Conservation (phyloP, 164 flowering plant genomes). For the Vitis riparia region DNA sequence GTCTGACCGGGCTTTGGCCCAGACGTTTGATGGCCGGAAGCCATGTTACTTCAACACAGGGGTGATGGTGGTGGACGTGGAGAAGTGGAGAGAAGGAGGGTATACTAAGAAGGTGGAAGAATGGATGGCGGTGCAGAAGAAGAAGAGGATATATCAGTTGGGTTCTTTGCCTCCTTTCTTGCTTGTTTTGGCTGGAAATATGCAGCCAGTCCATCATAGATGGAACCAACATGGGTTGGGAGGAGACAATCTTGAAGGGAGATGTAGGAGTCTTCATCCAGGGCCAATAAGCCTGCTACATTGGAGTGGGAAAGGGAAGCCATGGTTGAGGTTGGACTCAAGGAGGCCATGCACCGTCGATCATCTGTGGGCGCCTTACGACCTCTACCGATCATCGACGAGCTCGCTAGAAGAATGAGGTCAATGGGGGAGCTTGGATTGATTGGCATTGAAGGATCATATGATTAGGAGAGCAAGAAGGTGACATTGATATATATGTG, state of each 20-base stretch:
- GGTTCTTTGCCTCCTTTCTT: conserved; percentile 62
- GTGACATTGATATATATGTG: too few species aligned
- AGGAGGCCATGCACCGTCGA: conserved; percentile 55
- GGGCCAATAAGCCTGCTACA: conserved; percentile 59
- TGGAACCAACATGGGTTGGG: conserved; percentile 72
- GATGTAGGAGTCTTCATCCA: conserved; percentile 55
- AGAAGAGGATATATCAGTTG: conserved; percentile 48
- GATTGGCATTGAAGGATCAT: not conserved
- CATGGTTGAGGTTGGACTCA: conserved; percentile 59
- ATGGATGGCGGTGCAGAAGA: conserved; percentile 51
- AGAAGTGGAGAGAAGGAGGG: conserved; percentile 34
- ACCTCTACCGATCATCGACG: conserved; percentile 39
- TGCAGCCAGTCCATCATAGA: conserved; percentile 49
- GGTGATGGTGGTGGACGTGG: conserved; percentile 47
- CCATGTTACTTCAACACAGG: conserved; percentile 62
- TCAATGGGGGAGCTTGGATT: not conserved
- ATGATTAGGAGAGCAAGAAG: too few species aligned
- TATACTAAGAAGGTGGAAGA: conserved; percentile 35
- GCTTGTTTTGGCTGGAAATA: conserved; percentile 51
- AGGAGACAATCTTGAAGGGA: conserved; percentile 60
- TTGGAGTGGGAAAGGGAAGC: conserved; percentile 71
- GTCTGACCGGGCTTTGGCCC: conserved; percentile 29
- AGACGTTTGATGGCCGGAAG: conserved; percentile 29
- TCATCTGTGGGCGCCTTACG: conserved; percentile 55
- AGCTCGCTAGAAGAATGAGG: conserved; percentile 39